A percentile compares a stretch with the other conserved stretches of the same genome.
phyloP scores from a whole-genome alignment of 2,329 filamentous ascomycete species.

The Penicillium freii region DNA sequence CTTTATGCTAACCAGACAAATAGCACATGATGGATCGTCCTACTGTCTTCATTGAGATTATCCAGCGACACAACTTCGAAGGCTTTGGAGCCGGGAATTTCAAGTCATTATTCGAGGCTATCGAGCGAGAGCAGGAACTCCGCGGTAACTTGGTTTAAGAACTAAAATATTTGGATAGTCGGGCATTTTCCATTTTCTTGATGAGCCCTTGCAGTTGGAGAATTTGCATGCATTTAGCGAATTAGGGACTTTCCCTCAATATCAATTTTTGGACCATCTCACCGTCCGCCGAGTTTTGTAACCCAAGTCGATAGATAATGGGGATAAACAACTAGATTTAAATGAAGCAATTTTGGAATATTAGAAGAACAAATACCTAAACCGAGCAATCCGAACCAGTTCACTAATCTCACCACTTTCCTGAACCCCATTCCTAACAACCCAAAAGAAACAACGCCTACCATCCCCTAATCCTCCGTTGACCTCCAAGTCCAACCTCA shows the following conservation, averaged over 20 bases:
- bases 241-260: background rate
- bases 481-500: too few species aligned
- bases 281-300: background rate
- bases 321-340: background rate
- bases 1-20: constrained; percentile 4
- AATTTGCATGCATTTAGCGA: constrained; percentile 2
- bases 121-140: constrained; percentile 86
- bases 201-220: background rate
- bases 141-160: constrained; percentile 68
- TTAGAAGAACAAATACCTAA: background rate
- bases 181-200: background rate
- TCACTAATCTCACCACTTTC: background rate
- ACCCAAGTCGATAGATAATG: background rate
- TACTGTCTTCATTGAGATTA: constrained; percentile 95
- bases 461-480: background rate
- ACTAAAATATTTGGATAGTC: background rate
- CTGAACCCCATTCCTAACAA: background rate
- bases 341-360: background rate
- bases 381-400: background rate
- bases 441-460: background rate
- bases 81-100: constrained; percentile 96
- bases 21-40: constrained; percentile 86
- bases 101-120: constrained; percentile 91
- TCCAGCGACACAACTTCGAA: constrained; percentile 84
- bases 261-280: background rate